phyloP scores from a whole-genome alignment of 2,329 filamentous ascomycete species.

The Arthroderma sp. region DNA sequence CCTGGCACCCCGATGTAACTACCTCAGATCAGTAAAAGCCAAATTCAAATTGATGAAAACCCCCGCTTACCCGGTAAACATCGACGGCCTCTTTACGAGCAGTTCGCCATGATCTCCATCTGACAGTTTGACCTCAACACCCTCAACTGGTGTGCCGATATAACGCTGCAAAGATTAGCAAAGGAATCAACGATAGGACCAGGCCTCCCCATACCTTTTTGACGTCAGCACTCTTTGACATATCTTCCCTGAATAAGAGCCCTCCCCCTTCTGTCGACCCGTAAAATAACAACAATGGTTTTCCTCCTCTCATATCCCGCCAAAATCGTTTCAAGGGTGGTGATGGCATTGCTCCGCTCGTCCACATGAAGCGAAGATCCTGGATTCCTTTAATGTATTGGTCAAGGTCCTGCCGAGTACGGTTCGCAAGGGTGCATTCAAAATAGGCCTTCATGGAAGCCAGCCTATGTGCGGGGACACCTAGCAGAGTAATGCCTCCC shows the following conservation, averaged over 20 bases:
- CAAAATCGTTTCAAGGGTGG: neutral
- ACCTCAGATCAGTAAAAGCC: neutral
- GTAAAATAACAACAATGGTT: no score
- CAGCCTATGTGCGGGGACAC: neutral
- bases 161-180: constrained; percentile 3
- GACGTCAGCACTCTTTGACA: constrained; percentile 1
- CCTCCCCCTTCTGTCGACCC: no score
- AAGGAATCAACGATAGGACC: neutral
- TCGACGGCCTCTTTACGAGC: constrained; percentile 5
- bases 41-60: no score
- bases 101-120: constrained; percentile 8
- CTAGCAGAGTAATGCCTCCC: neutral
- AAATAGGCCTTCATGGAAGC: constrained; percentile 6
- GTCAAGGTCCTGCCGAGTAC: neutral
- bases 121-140: constrained; percentile 5
- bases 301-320: no score
- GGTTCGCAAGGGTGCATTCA: constrained; percentile 1
- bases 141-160: constrained; percentile 4
- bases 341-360: constrained; percentile 1
- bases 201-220: neutral
- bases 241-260: neutral
- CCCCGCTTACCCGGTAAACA: constrained; percentile 6
- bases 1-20: constrained; percentile 6
- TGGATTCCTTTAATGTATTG: constrained; percentile 2
- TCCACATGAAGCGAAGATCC: neutral